Conservation (phyloP, 805 yeast genomes). For the Monosporozyma servazzii region DNA sequence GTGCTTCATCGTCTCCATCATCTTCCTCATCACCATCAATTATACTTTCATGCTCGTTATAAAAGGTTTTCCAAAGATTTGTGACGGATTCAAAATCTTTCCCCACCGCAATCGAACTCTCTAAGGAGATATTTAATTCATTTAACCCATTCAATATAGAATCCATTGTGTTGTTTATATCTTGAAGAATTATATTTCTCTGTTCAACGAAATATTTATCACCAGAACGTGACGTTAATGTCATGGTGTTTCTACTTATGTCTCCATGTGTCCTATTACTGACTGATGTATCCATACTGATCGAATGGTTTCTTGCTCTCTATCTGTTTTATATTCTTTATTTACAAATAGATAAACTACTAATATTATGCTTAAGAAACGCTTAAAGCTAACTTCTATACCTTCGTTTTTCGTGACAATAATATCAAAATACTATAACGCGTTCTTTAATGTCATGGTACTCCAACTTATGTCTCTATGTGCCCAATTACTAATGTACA, state of each 20-base stretch:
- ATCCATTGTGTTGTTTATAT: constrained; percentile 41
- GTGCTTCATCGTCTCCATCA: constrained; percentile 1
- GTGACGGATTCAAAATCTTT: constrained; percentile 67
- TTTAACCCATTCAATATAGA: constrained; percentile 56
- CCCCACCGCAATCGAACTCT: constrained; percentile 62
- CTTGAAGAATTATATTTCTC: constrained; percentile 24
- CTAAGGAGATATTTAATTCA: constrained; percentile 56
- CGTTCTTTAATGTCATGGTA: too few species aligned
- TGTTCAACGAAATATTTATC: constrained; percentile 25
- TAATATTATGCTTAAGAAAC: background rate
- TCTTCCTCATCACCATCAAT: constrained; percentile 6
- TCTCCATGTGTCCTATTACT: constrained; percentile 1
- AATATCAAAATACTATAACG: background rate
- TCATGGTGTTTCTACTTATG: background rate
- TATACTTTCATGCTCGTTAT: constrained; percentile 37
- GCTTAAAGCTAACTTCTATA: background rate
- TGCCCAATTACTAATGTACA: too few species aligned
- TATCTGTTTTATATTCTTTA: background rate
- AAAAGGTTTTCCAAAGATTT: constrained; percentile 59
- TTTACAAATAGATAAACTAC: background rate
- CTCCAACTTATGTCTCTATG: too few species aligned
- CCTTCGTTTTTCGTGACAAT: background rate
- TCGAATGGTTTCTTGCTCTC: background rate
- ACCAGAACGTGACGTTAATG: background rate
- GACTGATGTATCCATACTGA: background rate